phyloP scores from a whole-genome alignment of 257 asterid genomes.

The Plantago ovata region DNA sequence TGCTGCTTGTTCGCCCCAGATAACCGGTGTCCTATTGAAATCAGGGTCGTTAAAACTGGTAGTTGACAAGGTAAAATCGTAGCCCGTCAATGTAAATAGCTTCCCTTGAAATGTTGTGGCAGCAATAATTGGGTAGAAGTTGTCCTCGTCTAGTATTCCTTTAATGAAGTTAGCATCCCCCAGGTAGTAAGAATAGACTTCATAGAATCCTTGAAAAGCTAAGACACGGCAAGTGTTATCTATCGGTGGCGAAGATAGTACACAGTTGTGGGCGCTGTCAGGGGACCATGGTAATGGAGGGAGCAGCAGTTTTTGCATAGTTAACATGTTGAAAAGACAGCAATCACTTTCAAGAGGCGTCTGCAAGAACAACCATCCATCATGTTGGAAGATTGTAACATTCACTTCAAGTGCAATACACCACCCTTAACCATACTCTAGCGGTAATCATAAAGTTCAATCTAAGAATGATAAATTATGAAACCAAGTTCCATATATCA shows the following conservation, averaged over 20 bases:
- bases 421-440: too few relatives aligned
- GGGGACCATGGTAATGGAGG: not conserved
- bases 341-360: not conserved
- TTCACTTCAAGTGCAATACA: too few relatives aligned
- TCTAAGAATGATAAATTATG: too few relatives aligned
- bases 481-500: too few relatives aligned
- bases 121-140: not conserved
- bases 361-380: not conserved
- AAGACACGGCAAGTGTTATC: not conserved
- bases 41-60: not conserved
- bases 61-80: not conserved
- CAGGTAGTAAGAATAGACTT: not conserved
- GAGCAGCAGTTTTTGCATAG: not conserved
- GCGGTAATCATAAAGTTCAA: too few relatives aligned
- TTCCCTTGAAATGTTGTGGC: not conserved
- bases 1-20: not conserved
- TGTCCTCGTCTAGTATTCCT: not conserved
- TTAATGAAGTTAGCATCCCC: not conserved
- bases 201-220: not conserved
- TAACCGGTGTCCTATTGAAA: not conserved
- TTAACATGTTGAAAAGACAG: not conserved
- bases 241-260: not conserved
- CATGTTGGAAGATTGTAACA: too few relatives aligned
- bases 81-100: not conserved
- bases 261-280: not conserved